Conservation (phyloP, 176 grass and related monocot genomes). For the Raddia distichophylla region DNA sequence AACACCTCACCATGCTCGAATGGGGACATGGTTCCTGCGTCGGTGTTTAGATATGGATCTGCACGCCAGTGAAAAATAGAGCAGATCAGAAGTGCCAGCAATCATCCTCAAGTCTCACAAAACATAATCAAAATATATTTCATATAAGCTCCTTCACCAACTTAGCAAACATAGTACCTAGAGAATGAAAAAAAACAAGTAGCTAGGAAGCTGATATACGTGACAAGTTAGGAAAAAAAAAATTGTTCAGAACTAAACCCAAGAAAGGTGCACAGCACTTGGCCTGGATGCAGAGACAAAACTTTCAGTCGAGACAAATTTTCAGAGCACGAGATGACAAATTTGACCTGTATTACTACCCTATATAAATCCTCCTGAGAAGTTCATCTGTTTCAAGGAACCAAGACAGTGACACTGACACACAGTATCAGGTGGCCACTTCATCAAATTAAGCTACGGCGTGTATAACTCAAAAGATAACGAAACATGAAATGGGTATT, state of each 20-base stretch:
- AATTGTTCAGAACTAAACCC: conserved; percentile 22
- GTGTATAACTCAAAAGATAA: conserved; percentile 14
- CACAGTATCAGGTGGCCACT: conserved; percentile 36
- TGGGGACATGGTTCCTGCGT: conserved; percentile 98
- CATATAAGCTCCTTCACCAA: neutral
- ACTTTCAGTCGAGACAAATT: conserved; percentile 20
- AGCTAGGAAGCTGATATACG: neutral
- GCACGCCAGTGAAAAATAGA: conserved; percentile 36
- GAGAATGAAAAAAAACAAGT: conserved; percentile 14
- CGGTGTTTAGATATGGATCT: conserved; percentile 99
- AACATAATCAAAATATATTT: conserved; percentile 11
- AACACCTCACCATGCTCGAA: conserved; percentile 98
- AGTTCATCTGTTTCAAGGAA: conserved; percentile 51
- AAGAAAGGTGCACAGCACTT: conserved; percentile 47
- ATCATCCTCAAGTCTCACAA: neutral
- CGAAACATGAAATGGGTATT: conserved; percentile 8
- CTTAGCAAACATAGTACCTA: neutral
- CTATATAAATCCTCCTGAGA: conserved; percentile 34
- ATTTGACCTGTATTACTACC: conserved; percentile 53
- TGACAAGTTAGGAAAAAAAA: conserved; percentile 37
- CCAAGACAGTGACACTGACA: conserved; percentile 45
- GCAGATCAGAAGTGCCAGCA: neutral
- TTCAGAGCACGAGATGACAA: conserved; percentile 49
- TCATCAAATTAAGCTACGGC: neutral
- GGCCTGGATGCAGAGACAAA: conserved; percentile 36